Conservation (phyloP, 805 yeast genomes). For the Gaillardinia entomophila region DNA sequence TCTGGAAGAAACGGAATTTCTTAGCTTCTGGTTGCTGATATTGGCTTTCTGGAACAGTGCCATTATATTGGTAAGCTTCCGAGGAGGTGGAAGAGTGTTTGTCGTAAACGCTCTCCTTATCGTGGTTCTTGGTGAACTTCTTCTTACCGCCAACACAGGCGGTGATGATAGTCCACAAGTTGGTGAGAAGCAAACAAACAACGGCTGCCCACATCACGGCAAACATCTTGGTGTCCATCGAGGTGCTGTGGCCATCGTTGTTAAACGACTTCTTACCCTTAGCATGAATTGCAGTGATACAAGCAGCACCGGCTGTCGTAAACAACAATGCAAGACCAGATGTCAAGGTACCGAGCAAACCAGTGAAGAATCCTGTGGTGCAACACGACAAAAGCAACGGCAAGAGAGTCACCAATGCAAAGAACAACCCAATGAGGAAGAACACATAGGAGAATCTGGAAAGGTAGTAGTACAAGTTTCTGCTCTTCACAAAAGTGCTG, state of each 20-base stretch:
- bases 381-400: conserved; percentile 13
- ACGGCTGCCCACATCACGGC: conserved; percentile 62
- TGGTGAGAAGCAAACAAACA: conserved; percentile 6
- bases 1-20: background rate
- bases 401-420: conserved; percentile 47
- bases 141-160: background rate
- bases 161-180: background rate
- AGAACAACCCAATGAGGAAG: conserved; percentile 52
- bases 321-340: conserved; percentile 32
- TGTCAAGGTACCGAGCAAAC: conserved; percentile 5
- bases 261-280: conserved; percentile 47
- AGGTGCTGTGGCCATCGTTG: conserved; percentile 35
- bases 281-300: conserved; percentile 51
- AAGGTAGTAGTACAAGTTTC: conserved; percentile 55
- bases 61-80: background rate
- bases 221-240: conserved; percentile 44
- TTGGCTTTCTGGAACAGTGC: background rate
- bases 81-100: background rate
- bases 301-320: conserved; percentile 38
- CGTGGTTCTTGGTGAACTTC: background rate
- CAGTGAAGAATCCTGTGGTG: conserved; percentile 3
- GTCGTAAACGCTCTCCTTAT: background rate
- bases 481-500: conserved; percentile 38
- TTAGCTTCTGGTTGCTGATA: background rate
- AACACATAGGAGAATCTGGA: conserved; percentile 41